Percentiles rank a stretch among this genome's conserved stretches.
Conservation (phyloP, 495 filamentous ascomycete genomes). For the Podospora tetraspora region DNA sequence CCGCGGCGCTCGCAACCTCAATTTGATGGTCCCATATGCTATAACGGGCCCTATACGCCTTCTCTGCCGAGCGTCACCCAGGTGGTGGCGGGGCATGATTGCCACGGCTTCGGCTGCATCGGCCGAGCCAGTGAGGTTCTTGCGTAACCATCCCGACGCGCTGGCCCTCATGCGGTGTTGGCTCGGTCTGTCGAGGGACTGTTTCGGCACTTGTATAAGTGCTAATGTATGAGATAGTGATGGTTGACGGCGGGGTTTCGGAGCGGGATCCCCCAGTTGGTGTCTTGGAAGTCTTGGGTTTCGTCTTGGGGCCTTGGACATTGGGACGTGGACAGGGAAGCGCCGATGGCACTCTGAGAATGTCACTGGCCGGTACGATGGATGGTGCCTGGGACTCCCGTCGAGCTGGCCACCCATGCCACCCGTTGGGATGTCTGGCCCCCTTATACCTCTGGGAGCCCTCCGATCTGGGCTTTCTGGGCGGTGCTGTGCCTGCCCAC, state of each 20-base stretch:
- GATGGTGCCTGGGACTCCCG: not conserved
- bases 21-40: conserved; percentile 9
- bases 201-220: conserved; percentile 16
- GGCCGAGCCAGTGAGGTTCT: conserved; percentile 16
- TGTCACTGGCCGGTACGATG: not conserved
- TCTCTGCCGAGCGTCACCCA: not conserved
- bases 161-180: conserved; percentile 8
- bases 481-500: not conserved
- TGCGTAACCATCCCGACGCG: not conserved
- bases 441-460: not conserved
- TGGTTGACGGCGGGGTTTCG: not conserved
- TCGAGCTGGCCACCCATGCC: not conserved
- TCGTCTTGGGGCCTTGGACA: not conserved
- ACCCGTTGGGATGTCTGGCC: not conserved
- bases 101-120: conserved; percentile 15
- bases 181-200: conserved; percentile 8
- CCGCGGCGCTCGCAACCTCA: conserved; percentile 19
- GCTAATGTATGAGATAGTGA: not conserved
- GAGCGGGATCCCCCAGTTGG: conserved; percentile 4
- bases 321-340: not conserved
- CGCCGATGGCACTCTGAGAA: not conserved
- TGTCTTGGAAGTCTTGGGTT: not conserved
- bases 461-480: not conserved
- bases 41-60: not conserved
- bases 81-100: conserved; percentile 10